Evolutionary conservation across 1,284 basidiomycete species (phyloP).

Genomic region (Boletus smithii): DNA sequence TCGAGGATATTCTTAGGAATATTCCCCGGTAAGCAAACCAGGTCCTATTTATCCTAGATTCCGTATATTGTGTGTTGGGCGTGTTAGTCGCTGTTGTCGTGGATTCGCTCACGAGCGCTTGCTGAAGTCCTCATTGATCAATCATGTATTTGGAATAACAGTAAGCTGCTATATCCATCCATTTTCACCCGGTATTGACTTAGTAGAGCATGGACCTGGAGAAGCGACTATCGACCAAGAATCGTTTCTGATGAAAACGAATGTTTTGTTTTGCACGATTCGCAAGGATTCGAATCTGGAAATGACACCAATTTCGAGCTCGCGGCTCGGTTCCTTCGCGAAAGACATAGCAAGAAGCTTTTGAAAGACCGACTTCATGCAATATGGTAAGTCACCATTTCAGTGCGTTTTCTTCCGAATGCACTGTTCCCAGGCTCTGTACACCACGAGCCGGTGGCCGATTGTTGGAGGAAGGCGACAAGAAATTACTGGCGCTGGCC

Average conservation of each 20-base stretch:
- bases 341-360: neutral
- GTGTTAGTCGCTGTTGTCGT: neutral
- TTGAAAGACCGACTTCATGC: constrained; percentile 9
- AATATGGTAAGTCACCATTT: constrained; percentile 1
- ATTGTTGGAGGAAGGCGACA: constrained; percentile 11
- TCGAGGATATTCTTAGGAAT: constrained; percentile 6
- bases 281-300: constrained; percentile 9
- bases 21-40: neutral
- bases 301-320: constrained; percentile 2
- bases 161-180: neutral
- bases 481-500: constrained; percentile 3
- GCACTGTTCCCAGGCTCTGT: constrained; percentile 8
- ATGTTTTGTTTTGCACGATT: constrained; percentile 10
- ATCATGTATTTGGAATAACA: constrained; percentile 10
- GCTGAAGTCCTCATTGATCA: constrained; percentile 9
- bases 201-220: constrained; percentile 4
- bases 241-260: constrained; percentile 11
- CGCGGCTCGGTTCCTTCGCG: constrained; percentile 2
- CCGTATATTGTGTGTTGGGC: constrained; percentile 8
- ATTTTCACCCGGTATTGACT: neutral
- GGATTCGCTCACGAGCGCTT: no score
- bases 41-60: constrained; percentile 2
- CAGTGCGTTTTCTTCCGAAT: neutral
- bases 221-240: constrained; percentile 8
- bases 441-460: constrained; percentile 10